Conservation (phyloP, 768 basidiomycete genomes). For the Mycena galopus region DNA sequence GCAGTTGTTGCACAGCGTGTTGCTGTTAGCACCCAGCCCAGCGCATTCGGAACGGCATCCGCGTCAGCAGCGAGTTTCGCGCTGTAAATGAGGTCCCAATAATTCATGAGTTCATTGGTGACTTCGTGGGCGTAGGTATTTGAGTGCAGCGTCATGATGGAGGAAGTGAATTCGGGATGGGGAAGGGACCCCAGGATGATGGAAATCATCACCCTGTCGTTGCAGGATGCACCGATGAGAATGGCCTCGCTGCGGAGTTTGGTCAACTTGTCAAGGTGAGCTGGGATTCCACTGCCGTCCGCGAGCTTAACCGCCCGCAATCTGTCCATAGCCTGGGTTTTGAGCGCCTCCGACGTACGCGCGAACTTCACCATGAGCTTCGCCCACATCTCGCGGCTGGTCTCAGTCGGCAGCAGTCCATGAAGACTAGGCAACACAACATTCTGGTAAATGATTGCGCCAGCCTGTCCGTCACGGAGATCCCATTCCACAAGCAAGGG, state of each 20-base stretch:
- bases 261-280: not conserved
- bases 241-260: not conserved
- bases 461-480: constrained; percentile 1
- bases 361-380: not conserved
- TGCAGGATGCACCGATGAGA: not conserved
- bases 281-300: not conserved
- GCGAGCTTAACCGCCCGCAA: constrained; percentile 7
- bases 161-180: not conserved
- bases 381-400: not conserved
- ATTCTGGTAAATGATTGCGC: constrained; percentile 8
- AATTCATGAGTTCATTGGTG: not conserved
- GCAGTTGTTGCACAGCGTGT: no score
- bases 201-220: not conserved
- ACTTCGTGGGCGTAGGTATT: not conserved
- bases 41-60: no score
- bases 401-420: not conserved
- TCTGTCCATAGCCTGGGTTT: not conserved
- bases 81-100: constrained; percentile 3
- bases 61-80: not conserved
- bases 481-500: not conserved
- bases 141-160: not conserved
- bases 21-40: no score
- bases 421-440: constrained; percentile 2
- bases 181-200: constrained; percentile 3
- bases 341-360: no score